phyloP scores from a whole-genome alignment of 306 rosid genomes.

The Geum urbanum region DNA sequence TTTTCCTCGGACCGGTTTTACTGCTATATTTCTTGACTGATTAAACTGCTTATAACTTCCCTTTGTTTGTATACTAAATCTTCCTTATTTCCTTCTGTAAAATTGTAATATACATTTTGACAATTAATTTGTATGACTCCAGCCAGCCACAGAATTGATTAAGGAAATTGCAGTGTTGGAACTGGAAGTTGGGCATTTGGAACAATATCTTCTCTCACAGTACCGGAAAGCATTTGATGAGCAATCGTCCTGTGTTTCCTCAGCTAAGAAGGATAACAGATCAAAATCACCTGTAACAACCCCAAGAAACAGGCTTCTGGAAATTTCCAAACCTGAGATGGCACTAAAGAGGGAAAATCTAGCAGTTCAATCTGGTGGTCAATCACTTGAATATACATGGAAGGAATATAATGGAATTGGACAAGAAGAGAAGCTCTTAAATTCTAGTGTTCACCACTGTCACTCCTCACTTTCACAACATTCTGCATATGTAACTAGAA shows the following conservation, averaged over 20 bases:
- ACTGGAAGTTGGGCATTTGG: conserved; percentile 85
- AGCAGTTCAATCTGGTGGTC: conserved; percentile 41
- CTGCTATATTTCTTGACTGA: not conserved
- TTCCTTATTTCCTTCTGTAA: not conserved
- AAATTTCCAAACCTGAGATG: conserved; percentile 37
- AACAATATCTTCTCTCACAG: conserved; percentile 87
- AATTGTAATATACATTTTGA: conserved; percentile 5
- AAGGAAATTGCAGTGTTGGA: conserved; percentile 87
- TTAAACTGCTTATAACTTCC: not conserved
- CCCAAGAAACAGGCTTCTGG: conserved; percentile 32
- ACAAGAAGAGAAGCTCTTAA: conserved; percentile 51
- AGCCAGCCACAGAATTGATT: conserved; percentile 89
- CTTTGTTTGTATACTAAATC: not conserved
- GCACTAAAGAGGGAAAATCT: conserved; percentile 39
- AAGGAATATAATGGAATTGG: conserved; percentile 37
- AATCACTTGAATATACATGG: conserved; percentile 29
- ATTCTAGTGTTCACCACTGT: conserved; percentile 75
- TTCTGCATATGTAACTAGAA: conserved; percentile 46
- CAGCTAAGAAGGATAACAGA: conserved; percentile 46
- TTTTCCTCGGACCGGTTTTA: not conserved
- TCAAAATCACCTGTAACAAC: conserved; percentile 37
- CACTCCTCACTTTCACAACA: conserved; percentile 73
- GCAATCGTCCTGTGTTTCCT: conserved; percentile 53
- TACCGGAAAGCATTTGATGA: conserved; percentile 90
- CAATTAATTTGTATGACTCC: conserved; percentile 28